phyloP scores from a whole-genome alignment of 2,329 filamentous ascomycete species.

The Exophiala xenobiotica region DNA sequence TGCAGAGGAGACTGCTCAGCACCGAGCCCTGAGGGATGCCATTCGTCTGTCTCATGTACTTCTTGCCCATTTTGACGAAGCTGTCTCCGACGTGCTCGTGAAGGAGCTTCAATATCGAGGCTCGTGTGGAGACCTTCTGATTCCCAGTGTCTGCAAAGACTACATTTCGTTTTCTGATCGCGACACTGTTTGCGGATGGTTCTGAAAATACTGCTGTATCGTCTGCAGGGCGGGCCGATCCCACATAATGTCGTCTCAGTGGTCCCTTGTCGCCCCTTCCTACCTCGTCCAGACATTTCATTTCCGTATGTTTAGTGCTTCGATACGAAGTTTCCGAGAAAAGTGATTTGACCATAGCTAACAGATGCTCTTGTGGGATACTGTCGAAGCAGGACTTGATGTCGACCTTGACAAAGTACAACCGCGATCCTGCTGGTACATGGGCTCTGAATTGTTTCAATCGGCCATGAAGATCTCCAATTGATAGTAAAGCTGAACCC shows the following conservation, averaged over 20 bases:
- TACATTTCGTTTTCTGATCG: slow-evolving; percentile 55
- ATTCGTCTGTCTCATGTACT: slow-evolving; percentile 78
- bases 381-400: slow-evolving; percentile 93
- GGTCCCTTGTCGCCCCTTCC: not conserved
- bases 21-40: slow-evolving; percentile 95
- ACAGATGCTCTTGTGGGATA: slow-evolving; percentile 76
- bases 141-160: slow-evolving; percentile 73
- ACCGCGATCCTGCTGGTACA: slow-evolving; percentile 41
- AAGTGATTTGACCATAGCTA: slow-evolving; percentile 62
- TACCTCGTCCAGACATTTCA: slow-evolving; percentile 12
- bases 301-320: slow-evolving; percentile 72
- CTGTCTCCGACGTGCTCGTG: slow-evolving; percentile 80
- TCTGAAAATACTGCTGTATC: slow-evolving; percentile 14
- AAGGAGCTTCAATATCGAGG: slow-evolving; percentile 67
- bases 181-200: slow-evolving; percentile 29
- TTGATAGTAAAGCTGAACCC: slow-evolving; percentile 78
- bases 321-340: slow-evolving; percentile 64
- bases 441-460: slow-evolving; percentile 66
- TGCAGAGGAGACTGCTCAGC: slow-evolving; percentile 82
- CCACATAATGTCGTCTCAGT: slow-evolving; percentile 25
- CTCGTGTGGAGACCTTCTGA: slow-evolving; percentile 57
- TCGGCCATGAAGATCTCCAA: slow-evolving; percentile 73
- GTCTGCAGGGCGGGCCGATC: slow-evolving; percentile 25
- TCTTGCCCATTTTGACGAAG: slow-evolving; percentile 83
- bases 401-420: slow-evolving; percentile 92